Base-by-base conservation (phyloP, 257 asterid genomes). In the Solanum pinnatisectum region DNA sequence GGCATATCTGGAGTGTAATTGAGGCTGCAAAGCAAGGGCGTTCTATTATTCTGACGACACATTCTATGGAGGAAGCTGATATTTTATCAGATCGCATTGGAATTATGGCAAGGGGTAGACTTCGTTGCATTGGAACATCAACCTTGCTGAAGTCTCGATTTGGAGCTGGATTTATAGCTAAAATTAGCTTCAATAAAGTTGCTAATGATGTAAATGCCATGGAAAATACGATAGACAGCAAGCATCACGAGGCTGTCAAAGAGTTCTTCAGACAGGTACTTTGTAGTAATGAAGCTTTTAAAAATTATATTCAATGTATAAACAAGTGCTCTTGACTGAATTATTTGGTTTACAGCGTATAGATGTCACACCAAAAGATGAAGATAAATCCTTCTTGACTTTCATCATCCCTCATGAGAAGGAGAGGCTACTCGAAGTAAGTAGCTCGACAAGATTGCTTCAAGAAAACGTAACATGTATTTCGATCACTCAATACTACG, bases 61-160 rank as follows among this genome's bases (percentile, higher is more conserved):
- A 91, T 89, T 91, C 91, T 5, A 91, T 91, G 93, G 90, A 85
- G 36, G 93, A 91, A 90, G 93, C 93, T 30, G 92, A 91, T 73
- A 74, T 89, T 73, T 89, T 90, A 87, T 81, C 90, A 14, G 93
- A 91, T 70, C 91, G 91, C 30, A 91, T 88, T n/a, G 93, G 93
- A 46, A 91, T 91, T 79, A 91, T 91, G 92, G 93, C 90, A 39
- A 90, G 84, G 70, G 92, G 93, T 10, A 90, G 88, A 81, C 91
- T 91, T 44, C 92, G 93, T 72, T 91, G 93, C 87, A 90, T 91
- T 73, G 93, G 93, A 83, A 87, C 90, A n/a, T 88, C 93, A 60
- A 84, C 90, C 5, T 72, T 84, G 88, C 89, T 91, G 81, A 91
- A 91, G 85, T 83, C 92, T 27, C 88, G 91, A 46, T 88, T 88